phyloP scores from a whole-genome alignment of 192 early-diverging fungal species.

The Polychytrium aggregatum region DNA sequence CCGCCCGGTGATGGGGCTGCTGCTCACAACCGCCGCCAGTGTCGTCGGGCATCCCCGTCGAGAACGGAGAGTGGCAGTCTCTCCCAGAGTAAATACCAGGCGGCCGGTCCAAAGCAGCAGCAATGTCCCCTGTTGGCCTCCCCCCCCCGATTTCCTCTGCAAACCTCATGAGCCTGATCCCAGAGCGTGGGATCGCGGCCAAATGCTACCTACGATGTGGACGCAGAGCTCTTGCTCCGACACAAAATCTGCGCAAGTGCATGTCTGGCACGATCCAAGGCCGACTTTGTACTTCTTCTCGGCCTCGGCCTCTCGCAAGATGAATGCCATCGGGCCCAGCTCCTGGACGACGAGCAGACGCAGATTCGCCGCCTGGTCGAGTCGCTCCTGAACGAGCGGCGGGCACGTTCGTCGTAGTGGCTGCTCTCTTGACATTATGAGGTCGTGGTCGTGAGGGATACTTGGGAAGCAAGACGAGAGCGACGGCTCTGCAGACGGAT shows the following conservation, averaged over 20 bases:
- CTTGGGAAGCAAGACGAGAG: too few species aligned
- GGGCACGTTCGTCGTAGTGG: constrained; percentile 28
- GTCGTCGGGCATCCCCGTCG: neutral
- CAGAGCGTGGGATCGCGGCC: too few species aligned
- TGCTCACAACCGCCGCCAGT: neutral
- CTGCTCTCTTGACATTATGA: constrained; percentile 19
- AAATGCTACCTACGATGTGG: constrained; percentile 18
- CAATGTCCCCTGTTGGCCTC: too few species aligned
- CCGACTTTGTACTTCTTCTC: constrained; percentile 26
- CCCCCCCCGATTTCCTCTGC: too few species aligned
- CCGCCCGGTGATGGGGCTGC: neutral
- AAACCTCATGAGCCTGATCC: too few species aligned
- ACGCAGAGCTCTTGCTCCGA: constrained; percentile 23
- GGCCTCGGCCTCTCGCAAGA: constrained; percentile 18
- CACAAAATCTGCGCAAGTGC: constrained; percentile 18
- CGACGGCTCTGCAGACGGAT: too few species aligned
- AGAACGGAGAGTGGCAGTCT: too few species aligned
- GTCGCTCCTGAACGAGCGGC: constrained; percentile 9
- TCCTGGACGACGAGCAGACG: constrained; percentile 35
- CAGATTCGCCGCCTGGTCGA: constrained; percentile 18
- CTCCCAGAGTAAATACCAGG: too few species aligned
- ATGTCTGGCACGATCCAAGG: constrained; percentile 24
- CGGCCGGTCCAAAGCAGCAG: too few species aligned
- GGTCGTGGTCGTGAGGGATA: too few species aligned
- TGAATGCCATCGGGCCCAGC: constrained; percentile 35